These are phyloP conservation scores for Leersia perrieri DNA, from an alignment of 176 grass and related monocot genomes.

Conservation along the genomic window DNA sequence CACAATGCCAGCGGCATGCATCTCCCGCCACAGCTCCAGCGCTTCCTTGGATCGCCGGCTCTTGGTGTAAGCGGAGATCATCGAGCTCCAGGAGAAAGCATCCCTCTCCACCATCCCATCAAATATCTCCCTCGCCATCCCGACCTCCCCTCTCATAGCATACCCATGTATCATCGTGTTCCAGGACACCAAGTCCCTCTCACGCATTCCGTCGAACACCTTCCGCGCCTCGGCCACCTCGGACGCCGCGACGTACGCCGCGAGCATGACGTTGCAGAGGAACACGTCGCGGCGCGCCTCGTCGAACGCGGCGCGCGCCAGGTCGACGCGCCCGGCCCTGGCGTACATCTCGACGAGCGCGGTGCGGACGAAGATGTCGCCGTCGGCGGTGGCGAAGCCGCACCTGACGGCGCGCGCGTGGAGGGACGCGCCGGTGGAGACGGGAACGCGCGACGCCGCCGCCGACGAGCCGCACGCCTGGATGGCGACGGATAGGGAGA, in stretches of 20 bases:
- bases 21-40: constrained; percentile 47
- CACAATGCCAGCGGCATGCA: not conserved
- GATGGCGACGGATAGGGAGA: constrained; percentile 53
- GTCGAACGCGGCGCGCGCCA: constrained; percentile 52
- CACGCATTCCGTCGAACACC: constrained; percentile 61
- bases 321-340: constrained; percentile 29
- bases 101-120: constrained; percentile 39
- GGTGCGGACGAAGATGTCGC: constrained; percentile 73
- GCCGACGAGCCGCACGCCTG: constrained; percentile 33
- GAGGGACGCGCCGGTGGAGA: constrained; percentile 19
- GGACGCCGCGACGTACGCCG: constrained; percentile 30
- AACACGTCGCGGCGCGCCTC: constrained; percentile 56
- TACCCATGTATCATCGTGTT: constrained; percentile 83
- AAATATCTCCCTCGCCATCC: constrained; percentile 55
- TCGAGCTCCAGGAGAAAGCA: constrained; percentile 67
- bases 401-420: constrained; percentile 45
- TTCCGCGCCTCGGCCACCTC: constrained; percentile 41
- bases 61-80: constrained; percentile 54
- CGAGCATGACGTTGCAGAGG: constrained; percentile 63
- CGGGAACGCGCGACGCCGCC: not conserved
- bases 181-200: constrained; percentile 58
- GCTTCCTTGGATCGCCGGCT: constrained; percentile 47
- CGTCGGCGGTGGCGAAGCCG: constrained; percentile 51
- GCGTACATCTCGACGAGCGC: constrained; percentile 68
- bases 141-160: constrained; percentile 32